Evolutionary conservation across 805 yeast species (phyloP), one percentile per base, ranked within the genome.

Genomic region (Candida vaughaniae): DNA sequence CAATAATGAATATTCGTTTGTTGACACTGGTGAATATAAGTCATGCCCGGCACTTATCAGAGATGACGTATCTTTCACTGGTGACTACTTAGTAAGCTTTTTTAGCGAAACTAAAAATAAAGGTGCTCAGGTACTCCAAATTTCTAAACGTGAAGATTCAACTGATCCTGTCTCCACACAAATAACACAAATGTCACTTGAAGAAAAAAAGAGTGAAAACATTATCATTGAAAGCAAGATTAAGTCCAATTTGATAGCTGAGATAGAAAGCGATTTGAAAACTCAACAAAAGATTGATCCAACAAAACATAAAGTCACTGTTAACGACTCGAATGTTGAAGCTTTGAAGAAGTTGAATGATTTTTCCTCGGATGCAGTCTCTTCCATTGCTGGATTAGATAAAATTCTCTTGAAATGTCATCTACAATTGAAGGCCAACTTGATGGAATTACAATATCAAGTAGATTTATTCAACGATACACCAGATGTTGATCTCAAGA

Each of bases 21-120:
- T 18, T 33, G 36, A 35, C 8, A 12, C 23, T 7, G 12, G 10
- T 11, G 31, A 15, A 4, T 11, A 11, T 8, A 4, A 2, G 3
- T 16, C 29, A 16, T 16, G 29, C 11, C 27, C 30, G 10, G 46
- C 52, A 10, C 42, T 45, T 17, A 30, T 63, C 2, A 44, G 38
- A 9, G 70, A 64, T 32, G 47, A 39, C n/a, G 40, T 53, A 10
- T 47, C 58, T 2, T 55, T 53, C 17, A 46, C 58, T 3, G 69
- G 69, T 1, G 55, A 52, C 6, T 60, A 55, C 36, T 36, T 57
- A n/a, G 35, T 35, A 5, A 16, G 12, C 11, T 28, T n/a, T 15
- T 27, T 11, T 16, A 12, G 19, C 26, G 31, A 35, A 3, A 5
- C 11, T 7, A 4, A 22, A 15, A 10, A 20, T 7, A 33, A 33